phyloP scores from a whole-genome alignment of 345 rosid species.

The Populus simonii region DNA sequence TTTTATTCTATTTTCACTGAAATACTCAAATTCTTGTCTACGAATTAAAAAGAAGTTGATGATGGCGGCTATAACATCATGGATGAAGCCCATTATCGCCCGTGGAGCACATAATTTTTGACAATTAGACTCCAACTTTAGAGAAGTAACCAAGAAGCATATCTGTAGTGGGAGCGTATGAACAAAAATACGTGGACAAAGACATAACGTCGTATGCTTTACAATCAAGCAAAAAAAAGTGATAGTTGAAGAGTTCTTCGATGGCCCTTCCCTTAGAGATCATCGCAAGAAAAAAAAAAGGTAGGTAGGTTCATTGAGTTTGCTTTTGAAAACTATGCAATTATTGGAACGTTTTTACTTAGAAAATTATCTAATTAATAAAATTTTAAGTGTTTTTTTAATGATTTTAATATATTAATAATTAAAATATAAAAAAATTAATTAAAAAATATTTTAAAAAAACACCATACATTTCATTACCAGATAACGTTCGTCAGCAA shows the following conservation, averaged over 20 bases:
- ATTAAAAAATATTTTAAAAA: no score
- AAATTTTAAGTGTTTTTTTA: no score
- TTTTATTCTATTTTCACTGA: no score
- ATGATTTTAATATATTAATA: no score
- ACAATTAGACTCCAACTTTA: background rate
- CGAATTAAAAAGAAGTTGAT: background rate
- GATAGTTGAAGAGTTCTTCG: slow-evolving; percentile 1
- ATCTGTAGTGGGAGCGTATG: background rate
- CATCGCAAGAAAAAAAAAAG: background rate
- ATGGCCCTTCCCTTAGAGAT: background rate
- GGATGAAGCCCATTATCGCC: background rate
- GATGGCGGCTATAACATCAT: background rate
- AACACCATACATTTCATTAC: no score
- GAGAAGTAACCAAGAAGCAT: background rate
- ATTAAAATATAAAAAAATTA: no score
- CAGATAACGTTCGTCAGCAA: no score
- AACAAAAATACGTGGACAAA: background rate
- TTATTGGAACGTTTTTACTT: background rate
- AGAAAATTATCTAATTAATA: no score
- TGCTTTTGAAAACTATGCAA: slow-evolving; percentile 19
- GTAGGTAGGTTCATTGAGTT: background rate
- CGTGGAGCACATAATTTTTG: slow-evolving; percentile 1
- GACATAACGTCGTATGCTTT: background rate
- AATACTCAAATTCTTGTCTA: no score
- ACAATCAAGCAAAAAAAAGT: background rate